Evolutionary conservation across 2,329 filamentous ascomycete genomes (phyloP).

Genomic region (Scedosporium minutisporum): DNA sequence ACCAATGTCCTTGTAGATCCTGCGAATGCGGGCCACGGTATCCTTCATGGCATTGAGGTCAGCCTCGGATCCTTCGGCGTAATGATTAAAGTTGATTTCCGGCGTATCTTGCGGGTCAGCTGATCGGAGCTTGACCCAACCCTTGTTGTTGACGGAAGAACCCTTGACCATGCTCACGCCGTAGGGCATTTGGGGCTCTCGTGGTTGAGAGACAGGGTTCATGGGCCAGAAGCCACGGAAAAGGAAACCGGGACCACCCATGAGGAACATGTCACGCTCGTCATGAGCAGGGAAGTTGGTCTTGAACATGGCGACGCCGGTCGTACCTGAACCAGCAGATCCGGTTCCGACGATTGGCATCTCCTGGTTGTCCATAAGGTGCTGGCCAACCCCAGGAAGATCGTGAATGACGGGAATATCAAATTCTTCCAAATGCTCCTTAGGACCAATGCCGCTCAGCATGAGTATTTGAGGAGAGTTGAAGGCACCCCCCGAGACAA

Average conservation of each 20-base stretch:
- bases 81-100: slow-evolving; percentile 50
- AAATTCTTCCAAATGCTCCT: slow-evolving; percentile 28
- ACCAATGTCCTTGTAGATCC: slow-evolving; percentile 12
- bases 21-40: slow-evolving; percentile 20
- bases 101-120: slow-evolving; percentile 55
- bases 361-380: slow-evolving; percentile 36
- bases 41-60: slow-evolving; percentile 28
- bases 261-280: slow-evolving; percentile 10
- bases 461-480: slow-evolving; percentile 43
- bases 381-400: slow-evolving; percentile 37
- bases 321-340: background rate
- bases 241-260: slow-evolving; percentile 8
- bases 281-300: slow-evolving; percentile 10
- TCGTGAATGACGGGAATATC: slow-evolving; percentile 34
- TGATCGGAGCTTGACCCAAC: slow-evolving; percentile 52
- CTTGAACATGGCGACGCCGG: slow-evolving; percentile 7
- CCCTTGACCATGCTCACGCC: slow-evolving; percentile 11
- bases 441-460: slow-evolving; percentile 38
- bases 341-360: slow-evolving; percentile 22
- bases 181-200: slow-evolving; percentile 2
- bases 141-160: slow-evolving; percentile 37
- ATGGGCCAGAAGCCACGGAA: slow-evolving; percentile 10
- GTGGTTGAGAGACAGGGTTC: slow-evolving; percentile 3
- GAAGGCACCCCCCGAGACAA: slow-evolving; percentile 38
- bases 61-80: slow-evolving; percentile 35